These are phyloP conservation scores for Phalaenopsis aphrodite DNA, from an alignment of 106 monocot species.

Conservation along the genomic window DNA sequence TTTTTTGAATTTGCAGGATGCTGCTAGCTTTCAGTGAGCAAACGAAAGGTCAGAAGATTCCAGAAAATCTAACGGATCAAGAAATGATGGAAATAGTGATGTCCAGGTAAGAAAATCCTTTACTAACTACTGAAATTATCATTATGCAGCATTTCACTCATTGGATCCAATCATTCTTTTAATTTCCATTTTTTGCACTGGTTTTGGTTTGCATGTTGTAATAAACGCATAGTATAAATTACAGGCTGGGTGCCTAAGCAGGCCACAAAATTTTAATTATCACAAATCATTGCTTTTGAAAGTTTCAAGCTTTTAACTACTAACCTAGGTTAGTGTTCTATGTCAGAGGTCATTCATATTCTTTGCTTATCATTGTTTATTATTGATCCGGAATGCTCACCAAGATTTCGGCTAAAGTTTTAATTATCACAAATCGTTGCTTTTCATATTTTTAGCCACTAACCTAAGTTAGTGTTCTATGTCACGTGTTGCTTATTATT, in stretches of 20 bases:
- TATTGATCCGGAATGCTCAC: background rate
- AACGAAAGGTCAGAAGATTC: constrained; percentile 62
- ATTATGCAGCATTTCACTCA: background rate
- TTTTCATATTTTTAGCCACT: background rate
- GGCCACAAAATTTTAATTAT: background rate
- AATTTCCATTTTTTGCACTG: background rate
- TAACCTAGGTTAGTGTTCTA: background rate
- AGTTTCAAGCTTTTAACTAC: background rate
- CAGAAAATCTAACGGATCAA: constrained; percentile 59
- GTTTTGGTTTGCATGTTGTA: background rate
- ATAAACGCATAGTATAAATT: background rate
- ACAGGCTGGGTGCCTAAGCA: background rate
- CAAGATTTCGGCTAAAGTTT: background rate
- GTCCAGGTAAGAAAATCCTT: constrained; percentile 41
- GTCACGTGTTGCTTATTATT: background rate
- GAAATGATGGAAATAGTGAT: constrained; percentile 92
- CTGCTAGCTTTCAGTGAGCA: constrained; percentile 80
- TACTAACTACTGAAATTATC: background rate
- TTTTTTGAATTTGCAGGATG: constrained; percentile 58
- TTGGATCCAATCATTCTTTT: background rate
- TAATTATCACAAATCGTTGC: background rate
- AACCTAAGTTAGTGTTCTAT: background rate
- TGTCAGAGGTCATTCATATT: background rate
- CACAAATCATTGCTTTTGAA: background rate
- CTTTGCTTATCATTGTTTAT: constrained; percentile 1